Base-by-base conservation (phyloP, 164 flowering plant genomes). In the Nelumbo lutea region DNA sequence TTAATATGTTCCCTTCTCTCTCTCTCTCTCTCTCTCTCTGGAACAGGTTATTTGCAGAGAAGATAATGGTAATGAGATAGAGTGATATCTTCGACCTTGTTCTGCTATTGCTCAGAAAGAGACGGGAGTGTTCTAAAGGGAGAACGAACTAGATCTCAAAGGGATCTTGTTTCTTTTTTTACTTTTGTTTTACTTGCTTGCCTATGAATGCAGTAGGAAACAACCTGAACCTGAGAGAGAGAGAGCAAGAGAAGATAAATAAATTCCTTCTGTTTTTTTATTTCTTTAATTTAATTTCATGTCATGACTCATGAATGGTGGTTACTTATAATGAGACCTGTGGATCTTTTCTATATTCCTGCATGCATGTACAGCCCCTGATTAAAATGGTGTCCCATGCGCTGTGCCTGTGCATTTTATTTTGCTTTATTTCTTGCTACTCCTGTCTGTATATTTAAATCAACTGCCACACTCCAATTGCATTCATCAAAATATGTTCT, bases 141-240 rank as follows among this genome's bases (percentile, higher is more conserved):
- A 63, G 66, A 59, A 53, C 46, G 65, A 55, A 65, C 43, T 47
- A 62, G 75, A 80, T 69, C 72, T 78, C 75, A 45, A 65, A 71
- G 71, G 68, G 79, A 72, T 79, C 67, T 70, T 78, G 73, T 74
- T 70, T 67, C 59, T 41, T 15, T 44, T 51, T 14, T 15, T 55
- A 48, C 53, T 67, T 79, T 47, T 42, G 61, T 59, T 61, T 80
- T 74, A 62, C 61, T 68, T 74, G 70, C 74, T 75, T 61, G 73
- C 81, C 72, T 85, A 84, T 83, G 86, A 77, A 67, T 72, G 83
- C 70, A 76, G 74, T 76, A 79, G 91, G 86, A 80, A 85, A 87
- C 86, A 86, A 76, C 79, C 79, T 74, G 27, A 27, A 27, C 27
- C 27, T 27, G 27, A 27, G 27, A 27, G 27, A 27, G 27, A 27